phyloP scores from a whole-genome alignment of 345 rosid genomes.

The Citrus australasica region DNA sequence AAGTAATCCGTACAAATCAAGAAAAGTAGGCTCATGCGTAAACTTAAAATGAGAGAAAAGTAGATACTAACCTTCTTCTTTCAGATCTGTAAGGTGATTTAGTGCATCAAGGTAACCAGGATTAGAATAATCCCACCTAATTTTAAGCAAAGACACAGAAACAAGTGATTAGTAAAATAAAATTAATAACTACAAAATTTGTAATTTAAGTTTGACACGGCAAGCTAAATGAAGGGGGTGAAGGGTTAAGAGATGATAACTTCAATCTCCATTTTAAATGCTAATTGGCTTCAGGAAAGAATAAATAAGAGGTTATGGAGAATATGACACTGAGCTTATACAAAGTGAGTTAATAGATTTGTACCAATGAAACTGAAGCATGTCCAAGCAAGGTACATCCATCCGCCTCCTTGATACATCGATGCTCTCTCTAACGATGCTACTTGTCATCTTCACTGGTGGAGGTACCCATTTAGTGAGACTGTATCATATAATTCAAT shows the following conservation, averaged over 20 bases:
- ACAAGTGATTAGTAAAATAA: neutral
- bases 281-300: too few relatives aligned
- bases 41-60: slow-evolving; percentile 12
- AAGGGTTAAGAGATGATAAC: too few relatives aligned
- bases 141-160: slow-evolving; percentile 1
- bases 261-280: neutral
- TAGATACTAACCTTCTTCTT: slow-evolving; percentile 66
- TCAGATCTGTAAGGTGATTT: slow-evolving; percentile 80
- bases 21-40: slow-evolving; percentile 12
- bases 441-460: slow-evolving; percentile 89
- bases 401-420: slow-evolving; percentile 81
- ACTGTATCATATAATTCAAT: slow-evolving; percentile 38
- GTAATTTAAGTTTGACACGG: neutral
- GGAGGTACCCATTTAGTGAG: slow-evolving; percentile 99
- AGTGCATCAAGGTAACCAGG: slow-evolving; percentile 84
- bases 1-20: slow-evolving; percentile 20
- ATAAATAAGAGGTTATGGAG: neutral
- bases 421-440: slow-evolving; percentile 63
- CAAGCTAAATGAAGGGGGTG: neutral
- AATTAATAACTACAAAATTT: neutral
- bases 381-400: slow-evolving; percentile 90
- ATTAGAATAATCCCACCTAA: slow-evolving; percentile 97
- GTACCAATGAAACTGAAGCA: slow-evolving; percentile 99
- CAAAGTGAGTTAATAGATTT: neutral
- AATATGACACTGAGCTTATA: neutral